Base-by-base conservation (phyloP, 176 grass and related monocot genomes). In the Puccinellia tenuiflora region DNA sequence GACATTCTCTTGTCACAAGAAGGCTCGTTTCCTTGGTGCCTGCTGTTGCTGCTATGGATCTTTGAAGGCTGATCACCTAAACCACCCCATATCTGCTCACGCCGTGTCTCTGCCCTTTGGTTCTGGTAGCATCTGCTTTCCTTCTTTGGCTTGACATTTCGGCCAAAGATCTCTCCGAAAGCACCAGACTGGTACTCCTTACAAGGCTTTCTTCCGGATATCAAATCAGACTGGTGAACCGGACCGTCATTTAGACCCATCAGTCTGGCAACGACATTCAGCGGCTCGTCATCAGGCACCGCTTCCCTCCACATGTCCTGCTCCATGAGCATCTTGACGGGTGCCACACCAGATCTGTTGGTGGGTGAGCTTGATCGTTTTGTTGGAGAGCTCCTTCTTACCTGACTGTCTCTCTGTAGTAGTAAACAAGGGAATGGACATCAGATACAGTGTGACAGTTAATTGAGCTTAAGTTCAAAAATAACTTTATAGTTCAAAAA, bases 261-360 rank as follows among this genome's bases (percentile, higher is more conserved):
- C 77, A 99, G 73, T 87, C 81, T 90, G 30, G 96, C 96, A 43
- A 99, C 83, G 61, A 92, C 93, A 90, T 89, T 96, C 61, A 89
- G 75, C 7, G 93, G 84, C 66, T 92, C 89, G 13, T 90, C 87
- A 21, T 91, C 89, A 16, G 80, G 81, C 15, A 57, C 18, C 52
- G 79, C 86, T 87, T 93, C 87, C 87, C 81, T 89, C 91, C 87
- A 90, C 93, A 99, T 99, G 77, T 96, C 96, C 85, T 90, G 85
- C 81, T 91, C 91, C 63, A 99, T 93, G 39, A 94, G 91, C 91
- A 88, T 89, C 82, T 92, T 99, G 66, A 94, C 87, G n/a, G 93
- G 89, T 1, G 85, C 78, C 73, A 81, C 85, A 45, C 87, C 74
- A 24, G 86, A 79, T 78, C 85, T 93, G 86, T 91, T 92, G 78